Base-by-base conservation (phyloP, 768 basidiomycete genomes). In the Termitomyces sp. region DNA sequence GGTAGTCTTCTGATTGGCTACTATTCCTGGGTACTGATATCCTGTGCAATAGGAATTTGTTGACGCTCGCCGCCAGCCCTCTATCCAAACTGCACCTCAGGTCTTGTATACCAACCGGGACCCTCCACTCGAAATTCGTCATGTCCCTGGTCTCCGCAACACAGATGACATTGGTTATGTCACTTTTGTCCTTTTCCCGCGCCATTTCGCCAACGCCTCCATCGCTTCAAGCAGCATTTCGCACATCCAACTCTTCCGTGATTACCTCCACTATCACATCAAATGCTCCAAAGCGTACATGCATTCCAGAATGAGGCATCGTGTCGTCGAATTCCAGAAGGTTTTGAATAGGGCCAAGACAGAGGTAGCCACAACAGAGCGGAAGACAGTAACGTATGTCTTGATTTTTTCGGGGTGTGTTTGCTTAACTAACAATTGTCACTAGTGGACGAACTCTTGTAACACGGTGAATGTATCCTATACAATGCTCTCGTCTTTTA, bases 231-330 rank as follows among this genome's bases (percentile, higher is more conserved):
- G 79, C 38, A 95, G 94, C 14, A 97, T 98, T 69, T 95, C 94
- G 29, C 93, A 93, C 65, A 90, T 98, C 66, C 93, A 98, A 69
- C 78, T 96, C 25, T 98, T 99, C 89, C 85, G 97, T 55, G 94
- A 98, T 72, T 98, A 98, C 68, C 79, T 99, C n/a, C 97, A 99
- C 74, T 98, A 98, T 73, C 96, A 98, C 69, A 97, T 99, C 82
- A 98, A 96, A 67, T 95, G 94, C 69, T 95, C 89, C 52, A 98
- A 98, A 72, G 97, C 96, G 0, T 98, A 99, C 75, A 96, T 99
- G 93, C 96, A 98, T 73, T 95, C 93, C 3, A 81, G 97, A 44
- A 95, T 98, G 94, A 81, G 97, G 59, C 81, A 89, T 64, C 86
- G 97, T 10, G 97, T 97, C 12, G 84, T 90, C 1, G 93, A 97